Base-by-base conservation (phyloP, 2,329 filamentous ascomycete genomes). In the Aspergillus sergii region DNA sequence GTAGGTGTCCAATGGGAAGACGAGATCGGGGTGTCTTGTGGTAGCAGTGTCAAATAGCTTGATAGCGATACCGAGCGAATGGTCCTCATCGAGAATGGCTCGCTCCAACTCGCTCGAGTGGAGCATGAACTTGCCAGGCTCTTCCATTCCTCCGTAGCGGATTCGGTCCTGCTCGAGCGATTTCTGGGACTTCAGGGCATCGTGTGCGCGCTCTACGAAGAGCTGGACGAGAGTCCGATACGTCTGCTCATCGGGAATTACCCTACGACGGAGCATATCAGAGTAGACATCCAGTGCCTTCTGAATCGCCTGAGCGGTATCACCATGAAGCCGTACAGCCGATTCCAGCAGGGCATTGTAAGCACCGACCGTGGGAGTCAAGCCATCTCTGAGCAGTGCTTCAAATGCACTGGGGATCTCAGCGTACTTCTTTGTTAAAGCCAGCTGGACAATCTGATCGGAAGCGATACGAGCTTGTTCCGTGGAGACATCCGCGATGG, bases 281-380 rank as follows among this genome's bases (percentile, higher is more conserved):
- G 93, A 91, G 78, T 98, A 99, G 58, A 99, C 91, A 80, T 97
- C 94, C 58, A 98, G 85, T 6, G 93, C 93, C 81, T 96, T 96
- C 65, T 93, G 90, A 16, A 96, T 92, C 58, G 95, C 88, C 80
- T 96, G 91, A 59, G 91, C 90, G 78, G 89, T 91, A 76, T 92
- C 89, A 28, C 85, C 84, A 9, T 94, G 92, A 21, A 97, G 86
- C 69, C 92, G 86, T 65, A 97, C 92, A 16, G 93, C 93, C 7
- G 95, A 92, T 71, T 89, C 85, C 50, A 99, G 83, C 51, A 99
- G 85, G 57, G 93, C 91, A 76, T 97, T 97, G 84, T 99, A 99
- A n/a, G 94, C 91, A 54, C 88, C 85, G 55, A 92, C 88, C 8
- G 91, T 91, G 41, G 95, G 95, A 73, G 88, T 88, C 65, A 96